phyloP scores from a whole-genome alignment of 139 green algal genomes.

The Zygnema cylindricum region DNA sequence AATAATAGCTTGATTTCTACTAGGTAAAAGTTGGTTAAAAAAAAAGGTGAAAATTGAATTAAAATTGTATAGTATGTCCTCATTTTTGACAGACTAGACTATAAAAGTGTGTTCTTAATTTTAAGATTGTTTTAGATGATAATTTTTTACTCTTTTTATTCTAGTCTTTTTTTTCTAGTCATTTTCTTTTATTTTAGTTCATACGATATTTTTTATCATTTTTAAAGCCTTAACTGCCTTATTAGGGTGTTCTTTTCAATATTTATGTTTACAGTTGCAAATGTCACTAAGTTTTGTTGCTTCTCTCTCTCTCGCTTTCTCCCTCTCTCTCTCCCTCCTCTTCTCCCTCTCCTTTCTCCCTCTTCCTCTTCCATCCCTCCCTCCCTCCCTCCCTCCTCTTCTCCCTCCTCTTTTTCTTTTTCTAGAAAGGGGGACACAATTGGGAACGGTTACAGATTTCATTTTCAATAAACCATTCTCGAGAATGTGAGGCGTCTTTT shows the following conservation, averaged over 20 bases:
- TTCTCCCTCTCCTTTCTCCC: too few relatives aligned
- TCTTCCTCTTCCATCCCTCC: not conserved
- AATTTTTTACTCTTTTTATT: too few relatives aligned
- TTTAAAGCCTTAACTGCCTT: constrained; percentile 61
- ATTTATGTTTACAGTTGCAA: constrained; percentile 60
- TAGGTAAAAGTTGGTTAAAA: too few relatives aligned
- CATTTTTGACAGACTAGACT: too few relatives aligned
- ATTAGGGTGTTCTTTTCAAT: constrained; percentile 49
- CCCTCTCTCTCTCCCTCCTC: not conserved
- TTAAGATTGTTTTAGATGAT: too few relatives aligned
- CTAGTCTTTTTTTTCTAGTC: too few relatives aligned
- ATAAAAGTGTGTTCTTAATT: too few relatives aligned
- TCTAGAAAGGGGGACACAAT: constrained; percentile 28
- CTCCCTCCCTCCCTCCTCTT: constrained; percentile 4
- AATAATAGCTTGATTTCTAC: too few relatives aligned
- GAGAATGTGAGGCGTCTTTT: constrained; percentile 43
- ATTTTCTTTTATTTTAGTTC: too few relatives aligned
- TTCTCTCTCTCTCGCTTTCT: not conserved
- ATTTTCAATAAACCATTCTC: constrained; percentile 60
- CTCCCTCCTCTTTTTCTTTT: not conserved
- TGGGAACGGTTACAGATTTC: constrained; percentile 41
- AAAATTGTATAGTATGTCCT: too few relatives aligned
- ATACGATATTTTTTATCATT: too few relatives aligned
- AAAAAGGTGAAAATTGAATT: too few relatives aligned
- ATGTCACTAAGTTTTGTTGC: not conserved